Evolutionary conservation across 1,284 basidiomycete genomes (phyloP).

Genomic region (Rhodotorula sp.): DNA sequence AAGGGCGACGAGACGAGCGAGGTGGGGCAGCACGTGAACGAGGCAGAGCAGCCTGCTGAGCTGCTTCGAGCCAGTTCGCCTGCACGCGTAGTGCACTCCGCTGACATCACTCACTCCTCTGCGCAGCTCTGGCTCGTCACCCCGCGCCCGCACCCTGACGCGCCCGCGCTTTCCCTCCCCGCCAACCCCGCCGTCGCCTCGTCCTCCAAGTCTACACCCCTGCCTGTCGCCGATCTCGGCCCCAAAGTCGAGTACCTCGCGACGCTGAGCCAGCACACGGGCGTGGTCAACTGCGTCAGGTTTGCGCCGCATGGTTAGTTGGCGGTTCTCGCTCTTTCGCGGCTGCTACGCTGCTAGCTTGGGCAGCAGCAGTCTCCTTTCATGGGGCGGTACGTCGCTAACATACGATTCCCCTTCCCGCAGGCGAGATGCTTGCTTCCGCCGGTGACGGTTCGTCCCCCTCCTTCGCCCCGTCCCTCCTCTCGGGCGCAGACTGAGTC

Average conservation of each 20-base stretch:
- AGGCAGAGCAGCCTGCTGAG: not conserved
- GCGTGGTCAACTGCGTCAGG: conserved; percentile 92
- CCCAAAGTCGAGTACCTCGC: conserved; percentile 96
- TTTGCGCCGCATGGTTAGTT: conserved; percentile 87
- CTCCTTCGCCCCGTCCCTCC: not conserved
- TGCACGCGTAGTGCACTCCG: too few relatives aligned
- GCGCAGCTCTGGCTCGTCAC: conserved; percentile 90
- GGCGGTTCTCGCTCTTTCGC: not conserved
- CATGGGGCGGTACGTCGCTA: not conserved
- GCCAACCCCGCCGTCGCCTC: conserved; percentile 5
- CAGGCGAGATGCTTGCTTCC: conserved; percentile 85
- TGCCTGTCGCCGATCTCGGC: conserved; percentile 21
- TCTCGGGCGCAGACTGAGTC: not conserved
- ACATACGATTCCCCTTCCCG: too few relatives aligned
- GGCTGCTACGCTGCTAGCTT: not conserved
- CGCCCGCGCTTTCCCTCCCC: conserved; percentile 55
- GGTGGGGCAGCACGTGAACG: not conserved
- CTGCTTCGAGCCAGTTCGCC: too few relatives aligned
- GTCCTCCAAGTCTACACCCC: not conserved
- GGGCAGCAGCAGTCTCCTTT: not conserved
- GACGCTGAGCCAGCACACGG: conserved; percentile 88
- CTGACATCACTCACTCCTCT: not conserved
- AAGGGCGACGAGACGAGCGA: not conserved
- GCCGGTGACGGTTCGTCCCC: conserved; percentile 81
- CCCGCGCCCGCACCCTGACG: conserved; percentile 65